Evolutionary conservation across 2,329 filamentous ascomycete genomes (phyloP).

Genomic region (Fusarium sublunatum): DNA sequence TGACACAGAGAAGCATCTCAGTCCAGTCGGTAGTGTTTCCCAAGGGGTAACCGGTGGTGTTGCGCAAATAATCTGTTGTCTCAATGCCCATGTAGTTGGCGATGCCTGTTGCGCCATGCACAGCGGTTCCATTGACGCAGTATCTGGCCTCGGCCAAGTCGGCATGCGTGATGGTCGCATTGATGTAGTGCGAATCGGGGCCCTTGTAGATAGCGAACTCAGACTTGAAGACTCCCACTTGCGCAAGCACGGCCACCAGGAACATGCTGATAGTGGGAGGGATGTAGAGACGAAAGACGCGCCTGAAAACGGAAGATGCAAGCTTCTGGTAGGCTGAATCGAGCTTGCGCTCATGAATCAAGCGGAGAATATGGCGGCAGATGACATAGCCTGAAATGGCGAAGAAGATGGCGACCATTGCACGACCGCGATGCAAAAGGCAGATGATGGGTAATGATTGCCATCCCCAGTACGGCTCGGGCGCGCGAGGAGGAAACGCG

Average conservation of each 20-base stretch:
- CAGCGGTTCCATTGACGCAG: conserved; percentile 48
- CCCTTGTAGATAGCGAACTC: conserved; percentile 53
- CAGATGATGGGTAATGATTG: conserved; percentile 54
- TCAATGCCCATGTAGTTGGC: conserved; percentile 47
- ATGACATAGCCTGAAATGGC: conserved; percentile 58
- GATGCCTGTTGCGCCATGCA: conserved; percentile 45
- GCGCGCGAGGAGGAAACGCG: conserved; percentile 50
- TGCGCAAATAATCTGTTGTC: conserved; percentile 46
- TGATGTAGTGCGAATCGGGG: conserved; percentile 54
- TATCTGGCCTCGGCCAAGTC: conserved; percentile 26
- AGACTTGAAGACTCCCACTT: conserved; percentile 52
- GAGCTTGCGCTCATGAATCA: conserved; percentile 52
- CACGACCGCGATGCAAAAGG: conserved; percentile 54
- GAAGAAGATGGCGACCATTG: conserved; percentile 59
- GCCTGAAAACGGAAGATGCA: conserved; percentile 53
- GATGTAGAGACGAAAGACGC: conserved; percentile 55
- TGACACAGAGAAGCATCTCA: conserved; percentile 50
- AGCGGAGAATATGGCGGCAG: conserved; percentile 52
- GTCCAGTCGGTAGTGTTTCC: conserved; percentile 45
- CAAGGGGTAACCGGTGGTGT: conserved; percentile 35
- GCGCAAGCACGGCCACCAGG: conserved; percentile 53
- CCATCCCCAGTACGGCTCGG: conserved; percentile 50
- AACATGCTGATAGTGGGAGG: conserved; percentile 57
- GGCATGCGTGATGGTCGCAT: conserved; percentile 50
- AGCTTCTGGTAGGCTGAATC: conserved; percentile 53